Evolutionary conservation across 176 grass and related monocot species (phyloP).

Genomic region (Paspalum vaginatum): DNA sequence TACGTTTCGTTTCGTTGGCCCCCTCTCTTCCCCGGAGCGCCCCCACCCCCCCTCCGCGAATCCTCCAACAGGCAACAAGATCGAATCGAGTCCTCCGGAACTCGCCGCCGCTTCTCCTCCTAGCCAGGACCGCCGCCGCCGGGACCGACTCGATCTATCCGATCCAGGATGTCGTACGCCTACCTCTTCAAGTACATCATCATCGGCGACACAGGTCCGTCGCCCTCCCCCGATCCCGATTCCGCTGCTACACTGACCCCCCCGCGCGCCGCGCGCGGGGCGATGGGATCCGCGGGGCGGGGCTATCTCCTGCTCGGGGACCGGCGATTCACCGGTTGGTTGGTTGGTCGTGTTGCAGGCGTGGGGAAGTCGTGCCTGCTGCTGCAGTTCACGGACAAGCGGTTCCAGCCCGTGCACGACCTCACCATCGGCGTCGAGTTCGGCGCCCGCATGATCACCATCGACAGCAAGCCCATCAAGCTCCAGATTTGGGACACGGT

Average conservation of each 20-base stretch:
- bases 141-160: conserved; percentile 2
- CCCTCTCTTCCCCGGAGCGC: not conserved
- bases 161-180: conserved; percentile 83
- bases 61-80: not conserved
- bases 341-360: conserved; percentile 33
- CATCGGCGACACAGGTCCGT: conserved; percentile 90
- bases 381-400: conserved; percentile 78
- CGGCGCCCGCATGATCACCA: conserved; percentile 75
- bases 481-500: conserved; percentile 89
- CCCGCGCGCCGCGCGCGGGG: not conserved
- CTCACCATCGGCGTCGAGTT: conserved; percentile 84
- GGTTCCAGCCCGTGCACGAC: conserved; percentile 81
- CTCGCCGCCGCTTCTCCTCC: conserved; percentile 5
- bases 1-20: not conserved
- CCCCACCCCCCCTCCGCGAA: not conserved
- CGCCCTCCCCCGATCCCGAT: not conserved
- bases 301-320: not conserved
- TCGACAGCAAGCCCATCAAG: conserved; percentile 80
- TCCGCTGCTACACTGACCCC: not conserved
- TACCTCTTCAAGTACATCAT: conserved; percentile 99
- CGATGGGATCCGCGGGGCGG: conserved; percentile 12
- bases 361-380: conserved; percentile 83
- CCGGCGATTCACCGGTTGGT: not conserved
- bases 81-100: conserved; percentile 19
- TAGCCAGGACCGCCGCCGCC: not conserved